Base-by-base conservation (phyloP, 495 filamentous ascomycete genomes). In the Aspergillus avenaceus region DNA sequence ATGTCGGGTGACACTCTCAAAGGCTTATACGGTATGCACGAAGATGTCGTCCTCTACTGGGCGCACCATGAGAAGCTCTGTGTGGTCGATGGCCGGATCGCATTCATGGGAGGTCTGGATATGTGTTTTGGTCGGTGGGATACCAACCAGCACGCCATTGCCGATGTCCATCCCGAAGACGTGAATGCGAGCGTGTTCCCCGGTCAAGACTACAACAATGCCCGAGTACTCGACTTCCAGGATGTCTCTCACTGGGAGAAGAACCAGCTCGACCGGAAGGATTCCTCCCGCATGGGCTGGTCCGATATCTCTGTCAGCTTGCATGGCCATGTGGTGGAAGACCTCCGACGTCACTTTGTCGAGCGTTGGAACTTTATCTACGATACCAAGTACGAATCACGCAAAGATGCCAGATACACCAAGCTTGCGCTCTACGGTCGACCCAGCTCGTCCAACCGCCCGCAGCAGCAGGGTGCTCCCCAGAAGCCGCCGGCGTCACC, bases 31-130 rank as follows among this genome's bases (percentile, higher is more conserved):
- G 92, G 92, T 38, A 79, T 81, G 45, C 79, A 83, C 41, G 88
- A 91, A 24, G 90, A 86, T 47, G 80, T 87, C 5, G 86, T 96
- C 16, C 67, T 97, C 4, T 97, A 90, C 66, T 97, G 91, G 91
- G 91, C 92, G 0, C 92, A 97, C 55, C 92, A 96, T 52, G 92
- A 97, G 66, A 97, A 97, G 69, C 76, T 97, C 6, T 92, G 86
- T 54, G 56, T 96, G 8, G 69, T 97, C 27, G 92, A 97, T 64
- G 82, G 86, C 1, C 70, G 74, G 8, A 78, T 83, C 54, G 91
- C 87, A 16, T 97, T 97, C 62, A 97, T 96, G 92, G 92, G 92
- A 40, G 77, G 77, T 1, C 61, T 80, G 7, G 77, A 80, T 52
- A 64, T 85, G 41, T 85, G 82, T 57, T 85, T 78, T 52, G 82